These are phyloP conservation scores for Acanthamoeba castellanii DNA, from an alignment of 208 protist species.

Conservation along the genomic window DNA sequence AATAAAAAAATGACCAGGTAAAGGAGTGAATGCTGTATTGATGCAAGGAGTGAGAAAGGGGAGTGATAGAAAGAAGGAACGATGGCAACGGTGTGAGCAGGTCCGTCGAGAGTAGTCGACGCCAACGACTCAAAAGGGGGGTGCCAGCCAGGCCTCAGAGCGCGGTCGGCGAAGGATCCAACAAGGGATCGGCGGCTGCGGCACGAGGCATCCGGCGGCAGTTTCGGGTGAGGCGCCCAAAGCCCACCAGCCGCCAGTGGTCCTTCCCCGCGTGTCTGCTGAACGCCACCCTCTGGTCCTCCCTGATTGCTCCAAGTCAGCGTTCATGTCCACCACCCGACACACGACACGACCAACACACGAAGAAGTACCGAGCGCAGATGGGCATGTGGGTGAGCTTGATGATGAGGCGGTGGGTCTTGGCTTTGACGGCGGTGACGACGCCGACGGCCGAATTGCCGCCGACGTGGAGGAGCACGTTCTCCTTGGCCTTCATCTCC, in stretches of 20 bases:
- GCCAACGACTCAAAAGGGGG: too few species aligned
- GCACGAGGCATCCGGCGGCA: not conserved
- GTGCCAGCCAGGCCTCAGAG: too few species aligned
- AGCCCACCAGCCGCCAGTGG: conserved; percentile 47
- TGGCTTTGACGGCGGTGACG: not conserved
- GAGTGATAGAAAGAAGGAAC: not conserved
- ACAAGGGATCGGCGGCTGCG: too few species aligned
- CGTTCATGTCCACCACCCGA: too few species aligned
- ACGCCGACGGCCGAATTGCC: not conserved
- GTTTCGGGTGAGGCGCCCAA: conserved; percentile 1
- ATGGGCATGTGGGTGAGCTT: conserved; percentile 32
- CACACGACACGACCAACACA: too few species aligned
- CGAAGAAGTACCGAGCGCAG: not conserved
- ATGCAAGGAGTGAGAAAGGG: not conserved
- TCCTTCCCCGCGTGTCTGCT: conserved; percentile 17
- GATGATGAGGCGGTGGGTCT: not conserved
- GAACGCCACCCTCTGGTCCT: conserved; percentile 28
- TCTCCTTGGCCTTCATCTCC: conserved; percentile 28
- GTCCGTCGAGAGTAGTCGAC: not conserved
- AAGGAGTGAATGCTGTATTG: too few species aligned
- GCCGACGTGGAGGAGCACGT: conserved; percentile 31
- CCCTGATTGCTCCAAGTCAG: not conserved
- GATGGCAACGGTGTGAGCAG: not conserved
- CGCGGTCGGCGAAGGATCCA: not conserved
- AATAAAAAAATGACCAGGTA: too few species aligned